These are phyloP conservation scores for Monosporozyma solicola DNA, from an alignment of 805 yeast species.

Conservation along the genomic window DNA sequence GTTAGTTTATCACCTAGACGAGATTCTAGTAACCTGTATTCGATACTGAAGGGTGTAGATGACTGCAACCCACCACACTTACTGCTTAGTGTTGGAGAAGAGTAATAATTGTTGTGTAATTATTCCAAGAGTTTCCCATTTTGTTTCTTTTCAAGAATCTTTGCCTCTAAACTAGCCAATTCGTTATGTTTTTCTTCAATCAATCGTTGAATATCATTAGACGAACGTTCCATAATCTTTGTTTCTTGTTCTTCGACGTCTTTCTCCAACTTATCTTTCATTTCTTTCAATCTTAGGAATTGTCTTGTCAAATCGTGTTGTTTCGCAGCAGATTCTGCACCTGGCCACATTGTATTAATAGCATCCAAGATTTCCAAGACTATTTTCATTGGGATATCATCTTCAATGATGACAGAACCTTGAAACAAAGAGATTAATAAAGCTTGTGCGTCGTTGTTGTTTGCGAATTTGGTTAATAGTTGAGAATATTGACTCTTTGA, in stretches of 20 bases:
- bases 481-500: constrained; percentile 22
- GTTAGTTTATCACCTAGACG: too few species aligned
- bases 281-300: constrained; percentile 35
- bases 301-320: constrained; percentile 36
- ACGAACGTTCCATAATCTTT: constrained; percentile 19
- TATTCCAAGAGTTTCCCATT: neutral
- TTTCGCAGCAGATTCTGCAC: constrained; percentile 34
- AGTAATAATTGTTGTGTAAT: neutral
- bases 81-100: too few species aligned
- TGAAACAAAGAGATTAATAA: constrained; percentile 36
- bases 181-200: constrained; percentile 40
- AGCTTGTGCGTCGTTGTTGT: constrained; percentile 25
- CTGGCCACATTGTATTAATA: constrained; percentile 30
- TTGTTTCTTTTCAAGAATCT: constrained; percentile 16
- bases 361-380: constrained; percentile 22
- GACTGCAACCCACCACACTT: too few species aligned
- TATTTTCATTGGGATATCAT: constrained; percentile 19
- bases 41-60: too few species aligned
- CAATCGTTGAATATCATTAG: constrained; percentile 29
- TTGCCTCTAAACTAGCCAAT: constrained; percentile 35
- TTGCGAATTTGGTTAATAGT: constrained; percentile 26
- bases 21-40: too few species aligned
- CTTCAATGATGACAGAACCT: constrained; percentile 33
- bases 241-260: constrained; percentile 21
- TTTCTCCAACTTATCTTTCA: constrained; percentile 26